Base-by-base conservation (phyloP, 1,139 yeast genomes). In the Kurtzmaniella quercitrusa region DNA sequence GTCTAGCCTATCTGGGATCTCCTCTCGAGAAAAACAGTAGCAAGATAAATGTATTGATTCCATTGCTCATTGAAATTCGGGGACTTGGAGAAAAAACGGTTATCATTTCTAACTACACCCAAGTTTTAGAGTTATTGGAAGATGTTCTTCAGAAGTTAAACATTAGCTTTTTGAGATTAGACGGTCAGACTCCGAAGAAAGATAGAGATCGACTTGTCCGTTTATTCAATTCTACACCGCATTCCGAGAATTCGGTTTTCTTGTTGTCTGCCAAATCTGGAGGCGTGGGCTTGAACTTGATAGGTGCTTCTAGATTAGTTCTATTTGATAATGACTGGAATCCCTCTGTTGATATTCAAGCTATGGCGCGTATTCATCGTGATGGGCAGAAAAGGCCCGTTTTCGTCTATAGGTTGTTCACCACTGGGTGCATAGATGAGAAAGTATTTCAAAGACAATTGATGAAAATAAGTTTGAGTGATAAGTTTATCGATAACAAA, bases 321-420 rank as follows among this genome's bases (percentile, higher is more conserved):
- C 63, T 93, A 19, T 86, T 86, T 55, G 98, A 89, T 55, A 86
- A 91, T 47, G 97, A 89, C 56, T 88, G 96, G 96, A 93, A 94
- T 51, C 98, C 98, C 0, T 80, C 97, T 0, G 76, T 86, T 11
- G 99, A 93, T 59, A 62, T 86, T 22, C 99, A 93, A 60, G 96
- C 98, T 0, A 88, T 93, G 95, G 96, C 97, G 1, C 67, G 99
- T 48, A 84, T 93, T 5, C 96, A 91, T 56, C 70, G 99, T 50
- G 97, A 93, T 59, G 98, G 98, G 0, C 98, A 93, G 59, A 74
- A 64, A 42, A 74, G 66, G 41, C 91, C 89, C 0, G 95, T 91
- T 8, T 85, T 68, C 56, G 83, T 93, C 22, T 94, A 93, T 57
- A 72, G 98, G 49, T 61, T 93, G n/a, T 65, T 85, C 39, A 84